These are phyloP conservation scores for Xerocomellus intermedius DNA, from an alignment of 768 basidiomycete species.

Conservation along the genomic window DNA sequence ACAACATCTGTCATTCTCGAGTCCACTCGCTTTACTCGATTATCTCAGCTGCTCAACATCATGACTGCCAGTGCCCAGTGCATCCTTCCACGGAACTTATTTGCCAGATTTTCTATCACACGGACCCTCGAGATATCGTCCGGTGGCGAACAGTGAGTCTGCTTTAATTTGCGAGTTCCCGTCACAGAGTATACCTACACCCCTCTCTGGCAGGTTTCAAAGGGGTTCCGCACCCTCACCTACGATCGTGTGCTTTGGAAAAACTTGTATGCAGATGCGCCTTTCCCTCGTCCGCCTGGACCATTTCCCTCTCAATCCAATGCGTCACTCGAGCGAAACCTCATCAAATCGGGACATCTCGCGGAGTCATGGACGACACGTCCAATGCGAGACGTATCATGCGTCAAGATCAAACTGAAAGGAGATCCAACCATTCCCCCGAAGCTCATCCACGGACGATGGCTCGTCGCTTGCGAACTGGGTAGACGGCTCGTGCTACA, in stretches of 20 bases:
- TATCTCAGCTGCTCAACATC: no score
- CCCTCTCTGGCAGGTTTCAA: background rate
- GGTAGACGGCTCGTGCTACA: background rate
- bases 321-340: background rate
- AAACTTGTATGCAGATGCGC: background rate
- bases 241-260: background rate
- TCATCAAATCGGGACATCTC: background rate
- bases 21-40: no score
- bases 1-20: no score
- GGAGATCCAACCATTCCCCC: no score
- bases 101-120: background rate
- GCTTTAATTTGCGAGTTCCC: background rate
- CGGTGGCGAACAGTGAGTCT: background rate
- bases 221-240: background rate
- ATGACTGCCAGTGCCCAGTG: no score
- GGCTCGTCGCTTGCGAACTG: background rate
- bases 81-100: constrained; percentile 1
- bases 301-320: background rate
- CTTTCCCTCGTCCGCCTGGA: background rate
- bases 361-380: constrained; percentile 4
- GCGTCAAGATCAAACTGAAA: background rate
- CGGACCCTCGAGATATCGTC: background rate
- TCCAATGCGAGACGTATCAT: background rate
- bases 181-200: background rate
- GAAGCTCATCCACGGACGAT: constrained; percentile 5